Base-by-base conservation (phyloP, 2,329 filamentous ascomycete species). In the Aspergillus melleus region DNA sequence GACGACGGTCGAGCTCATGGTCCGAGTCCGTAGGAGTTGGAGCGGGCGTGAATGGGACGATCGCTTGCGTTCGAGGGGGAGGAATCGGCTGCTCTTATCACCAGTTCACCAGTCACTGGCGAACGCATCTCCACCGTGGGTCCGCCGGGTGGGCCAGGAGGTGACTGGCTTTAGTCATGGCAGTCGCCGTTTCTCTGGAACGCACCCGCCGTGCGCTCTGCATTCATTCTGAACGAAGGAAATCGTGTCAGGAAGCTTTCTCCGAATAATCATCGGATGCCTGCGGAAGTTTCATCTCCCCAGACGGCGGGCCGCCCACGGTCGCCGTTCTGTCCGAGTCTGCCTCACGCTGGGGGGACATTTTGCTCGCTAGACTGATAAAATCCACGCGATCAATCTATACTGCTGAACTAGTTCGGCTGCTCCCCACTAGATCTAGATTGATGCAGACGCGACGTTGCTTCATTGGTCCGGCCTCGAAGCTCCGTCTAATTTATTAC, bases 1-100 rank as follows among this genome's bases (percentile, higher is more conserved):
- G 16, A 80, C 67, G 19, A 80, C 68, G 5, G 63, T 68, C 12
- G 67, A 66, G 49, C 63, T 64, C 54, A 61, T 64, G 6, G 46
- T 47, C 39, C 24, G 36, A 20, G 42, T 10, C 36, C 49, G 24
- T 9, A 20, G 11, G 11, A n/a, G 20, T 30, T 14, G 26, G 36
- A 16, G 36, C 36, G 14, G 14, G 36, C 5, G 14, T 16, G 14
- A n/a, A 42, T 42, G 36, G 36, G 14, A 42, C 14, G 16, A 42
- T 42, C 16, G 36, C 36, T n/a, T 5, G 4, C n/a, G 8, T n/a
- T 22, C 9, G 11, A 22, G 20, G 36, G 36, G 16, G 36, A 42
- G 26, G 26, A 42, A 42, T 42, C 29, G 9, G 36, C 36, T 26
- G 32, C 36, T 54, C 52, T 39, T 42, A 42, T 42, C 36, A 42